Conservation (phyloP, 306 rosid genomes). For the Trifolium subterraneum region DNA sequence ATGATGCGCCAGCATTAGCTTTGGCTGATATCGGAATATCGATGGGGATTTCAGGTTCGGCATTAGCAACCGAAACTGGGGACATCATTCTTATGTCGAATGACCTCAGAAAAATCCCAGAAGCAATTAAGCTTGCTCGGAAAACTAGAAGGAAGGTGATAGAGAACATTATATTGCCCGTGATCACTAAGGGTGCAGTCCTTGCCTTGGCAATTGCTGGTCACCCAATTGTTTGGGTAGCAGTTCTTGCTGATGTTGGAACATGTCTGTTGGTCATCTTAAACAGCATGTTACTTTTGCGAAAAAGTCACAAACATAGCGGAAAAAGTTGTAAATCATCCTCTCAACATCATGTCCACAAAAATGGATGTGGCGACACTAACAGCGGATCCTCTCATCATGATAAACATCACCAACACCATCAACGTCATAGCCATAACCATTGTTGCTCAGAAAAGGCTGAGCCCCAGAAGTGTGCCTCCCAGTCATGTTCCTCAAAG, state of each 20-base stretch:
- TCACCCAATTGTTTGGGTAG: constrained; percentile 97
- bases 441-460: constrained; percentile 55
- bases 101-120: constrained; percentile 81
- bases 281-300: constrained; percentile 88
- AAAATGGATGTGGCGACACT: constrained; percentile 47
- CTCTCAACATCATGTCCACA: constrained; percentile 45
- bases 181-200: constrained; percentile 64
- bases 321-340: constrained; percentile 57
- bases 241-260: constrained; percentile 97
- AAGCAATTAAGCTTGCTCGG: constrained; percentile 79
- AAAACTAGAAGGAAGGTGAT: constrained; percentile 64
- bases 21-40: constrained; percentile 92
- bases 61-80: constrained; percentile 88
- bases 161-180: constrained; percentile 67
- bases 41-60: constrained; percentile 98
- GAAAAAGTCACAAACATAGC: constrained; percentile 46
- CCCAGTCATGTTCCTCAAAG: constrained; percentile 46
- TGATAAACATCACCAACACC: constrained; percentile 31
- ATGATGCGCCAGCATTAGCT: constrained; percentile 94
- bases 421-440: constrained; percentile 43
- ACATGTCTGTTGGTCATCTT: constrained; percentile 82
- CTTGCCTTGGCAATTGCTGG: constrained; percentile 83
- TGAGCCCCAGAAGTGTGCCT: constrained; percentile 50
- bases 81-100: constrained; percentile 83
- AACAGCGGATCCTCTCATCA: constrained; percentile 45